Base-by-base conservation (phyloP, 1,139 yeast genomes). In the Taphrina communis region DNA sequence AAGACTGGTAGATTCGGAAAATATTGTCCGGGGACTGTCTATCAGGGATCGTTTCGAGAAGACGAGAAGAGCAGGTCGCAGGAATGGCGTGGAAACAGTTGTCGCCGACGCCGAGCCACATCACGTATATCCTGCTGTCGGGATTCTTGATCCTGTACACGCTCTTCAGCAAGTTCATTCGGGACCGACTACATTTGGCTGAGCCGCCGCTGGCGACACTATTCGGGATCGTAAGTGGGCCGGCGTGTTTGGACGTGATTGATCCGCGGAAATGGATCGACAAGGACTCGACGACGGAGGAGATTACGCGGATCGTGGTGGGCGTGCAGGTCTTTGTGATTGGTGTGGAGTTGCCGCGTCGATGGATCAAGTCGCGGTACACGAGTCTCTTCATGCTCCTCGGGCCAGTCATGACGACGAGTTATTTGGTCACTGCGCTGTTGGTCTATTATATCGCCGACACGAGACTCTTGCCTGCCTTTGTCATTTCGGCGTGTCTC, bases 191-290 rank as follows among this genome's bases (percentile, higher is more conserved):
- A 6, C 67, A 63, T 25, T 39, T 63, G 35, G 67, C 67, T 8
- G 67, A 63, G 25, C 67, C 67, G 14, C 67, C 67, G 17, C 67
- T 63, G 31, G 67, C 67, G 41, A 63, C 67, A 9, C 60, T 63
- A 0, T 63, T 56, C 25, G 67, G 67, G 5, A 55, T 63, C 38
- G 36, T 63, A 41, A 44, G 41, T 12, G 67, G 67, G 2, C 67
- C 67, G 6, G 35, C 46, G 44, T 63, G 67, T 39, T 25, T 63
- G 52, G 46, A 55, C 44, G 46, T 55, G 17, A 63, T 63, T 17
- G 67, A 63, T 76, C 99, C 99, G 0, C 97, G 92, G 77, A 82
- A 96, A 73, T 84, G 92, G 76, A 89, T 94, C 65, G 99, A 94
- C 77, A 41, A 44, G 55, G 67, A 63, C 19, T 46, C 59, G 36